Evolutionary conservation across 2,329 filamentous ascomycete genomes (phyloP).

Genomic region (Alternaria sp.): DNA sequence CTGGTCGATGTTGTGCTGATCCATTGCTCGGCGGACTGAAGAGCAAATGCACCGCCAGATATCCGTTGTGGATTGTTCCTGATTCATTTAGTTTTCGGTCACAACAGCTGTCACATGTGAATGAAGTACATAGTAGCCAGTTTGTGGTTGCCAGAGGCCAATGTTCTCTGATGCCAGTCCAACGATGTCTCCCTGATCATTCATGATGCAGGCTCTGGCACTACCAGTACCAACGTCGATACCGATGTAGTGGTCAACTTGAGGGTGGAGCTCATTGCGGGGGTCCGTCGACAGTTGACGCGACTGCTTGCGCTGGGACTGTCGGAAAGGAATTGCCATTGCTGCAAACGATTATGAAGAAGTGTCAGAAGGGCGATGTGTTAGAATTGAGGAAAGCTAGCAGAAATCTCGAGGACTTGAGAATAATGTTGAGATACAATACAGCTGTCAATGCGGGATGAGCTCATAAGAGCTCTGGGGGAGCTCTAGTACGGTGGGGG

Average conservation of each 20-base stretch:
- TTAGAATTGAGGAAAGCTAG: not conserved
- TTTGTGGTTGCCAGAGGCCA: slow-evolving; percentile 62
- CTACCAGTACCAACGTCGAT: slow-evolving; percentile 97
- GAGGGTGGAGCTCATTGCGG: slow-evolving; percentile 65
- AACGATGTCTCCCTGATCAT: slow-evolving; percentile 87
- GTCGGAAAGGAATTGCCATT: slow-evolving; percentile 41
- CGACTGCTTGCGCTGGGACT: slow-evolving; percentile 46
- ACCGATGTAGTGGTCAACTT: slow-evolving; percentile 74
- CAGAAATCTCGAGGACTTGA: slow-evolving; percentile 7
- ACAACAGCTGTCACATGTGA: not conserved
- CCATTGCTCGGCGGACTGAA: slow-evolving; percentile 83
- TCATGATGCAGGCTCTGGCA: slow-evolving; percentile 94
- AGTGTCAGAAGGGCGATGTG: slow-evolving; percentile 1
- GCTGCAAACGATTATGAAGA: slow-evolving; percentile 17
- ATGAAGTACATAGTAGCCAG: slow-evolving; percentile 61
- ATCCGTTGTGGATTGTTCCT: slow-evolving; percentile 98
- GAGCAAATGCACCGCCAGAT: slow-evolving; percentile 96
- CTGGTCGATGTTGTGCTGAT: slow-evolving; percentile 80
- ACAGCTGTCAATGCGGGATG: slow-evolving; percentile 44
- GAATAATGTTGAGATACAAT: slow-evolving; percentile 43
- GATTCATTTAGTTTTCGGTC: slow-evolving; percentile 17
- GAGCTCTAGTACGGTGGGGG: slow-evolving; percentile 44
- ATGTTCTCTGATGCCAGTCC: slow-evolving; percentile 63
- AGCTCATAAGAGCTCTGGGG: slow-evolving; percentile 46
- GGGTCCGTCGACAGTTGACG: slow-evolving; percentile 60